A percentile compares a stretch with the other conserved stretches of the same genome.
Conservation (phyloP, 495 filamentous ascomycete species). For the Penicillium daleae region DNA sequence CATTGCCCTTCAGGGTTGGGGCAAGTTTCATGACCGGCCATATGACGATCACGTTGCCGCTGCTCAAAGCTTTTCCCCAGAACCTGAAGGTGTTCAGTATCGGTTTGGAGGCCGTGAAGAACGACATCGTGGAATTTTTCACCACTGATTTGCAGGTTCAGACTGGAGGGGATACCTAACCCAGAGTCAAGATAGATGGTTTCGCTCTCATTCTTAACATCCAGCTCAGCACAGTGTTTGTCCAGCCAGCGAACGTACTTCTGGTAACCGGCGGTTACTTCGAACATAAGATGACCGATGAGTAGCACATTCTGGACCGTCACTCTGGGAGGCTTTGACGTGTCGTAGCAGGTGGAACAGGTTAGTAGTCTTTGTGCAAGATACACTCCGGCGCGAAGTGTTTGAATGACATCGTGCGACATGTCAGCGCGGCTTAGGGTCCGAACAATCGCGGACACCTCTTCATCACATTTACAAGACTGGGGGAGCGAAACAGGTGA, state of each 20-base stretch:
- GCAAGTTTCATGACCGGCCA: slow-evolving; percentile 30
- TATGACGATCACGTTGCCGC: slow-evolving; percentile 31
- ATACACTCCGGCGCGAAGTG: slow-evolving; percentile 21
- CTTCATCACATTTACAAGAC: slow-evolving; percentile 34
- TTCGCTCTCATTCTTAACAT: slow-evolving; percentile 14
- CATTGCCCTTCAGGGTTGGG: slow-evolving; percentile 26
- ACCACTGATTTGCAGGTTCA: slow-evolving; percentile 26
- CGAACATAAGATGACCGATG: slow-evolving; percentile 32
- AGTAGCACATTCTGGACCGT: slow-evolving; percentile 35
- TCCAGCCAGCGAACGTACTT: slow-evolving; percentile 31
- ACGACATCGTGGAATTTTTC: slow-evolving; percentile 24
- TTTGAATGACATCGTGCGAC: slow-evolving; percentile 25
- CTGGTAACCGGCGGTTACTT: slow-evolving; percentile 30
- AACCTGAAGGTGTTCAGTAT: slow-evolving; percentile 20
- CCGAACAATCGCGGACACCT: slow-evolving; percentile 28
- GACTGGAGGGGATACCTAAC: slow-evolving; percentile 17
- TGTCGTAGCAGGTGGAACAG: slow-evolving; percentile 33
- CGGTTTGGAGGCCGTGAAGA: slow-evolving; percentile 25
- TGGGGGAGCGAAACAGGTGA: slow-evolving; percentile 24
- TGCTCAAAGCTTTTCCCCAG: slow-evolving; percentile 27
- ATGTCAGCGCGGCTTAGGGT: slow-evolving; percentile 24
- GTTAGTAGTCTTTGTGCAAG: slow-evolving; percentile 26
- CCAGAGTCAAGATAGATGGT: slow-evolving; percentile 24
- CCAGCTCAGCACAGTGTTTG: slow-evolving; percentile 20
- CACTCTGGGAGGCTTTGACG: slow-evolving; percentile 32